Evolutionary conservation across 2,329 filamentous ascomycete species (phyloP), one percentile per base, ranked within the genome.

Genomic region (Salinomyces thailandicus): DNA sequence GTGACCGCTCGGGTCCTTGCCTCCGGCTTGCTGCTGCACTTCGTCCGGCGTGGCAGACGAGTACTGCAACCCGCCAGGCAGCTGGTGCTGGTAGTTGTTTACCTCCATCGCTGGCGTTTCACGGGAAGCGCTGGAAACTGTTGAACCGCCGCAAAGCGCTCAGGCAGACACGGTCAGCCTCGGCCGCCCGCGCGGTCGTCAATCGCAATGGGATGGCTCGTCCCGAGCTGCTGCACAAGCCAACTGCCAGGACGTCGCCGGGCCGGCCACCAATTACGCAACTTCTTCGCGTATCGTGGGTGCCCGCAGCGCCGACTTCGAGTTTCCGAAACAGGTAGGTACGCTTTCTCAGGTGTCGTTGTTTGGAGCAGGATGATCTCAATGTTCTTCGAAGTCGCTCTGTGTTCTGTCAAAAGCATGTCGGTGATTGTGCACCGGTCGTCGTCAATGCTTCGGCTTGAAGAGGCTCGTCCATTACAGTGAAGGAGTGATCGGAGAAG

Each of bases 301-400:
- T n/a, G n/a, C n/a, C n/a, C n/a, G n/a, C n/a, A n/a, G n/a, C n/a
- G n/a, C n/a, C n/a, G n/a, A n/a, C n/a, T n/a, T n/a, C n/a, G n/a
- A n/a, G 22, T n/a, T 26, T 26, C 22, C 22, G 22, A 8, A n/a
- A 9, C n/a, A 8, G 22, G 22, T 26, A 26, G 22, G 22, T n/a
- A 26, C 22, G 22, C 22, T 26, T 26, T 26, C 29, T 50, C 39
- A 51, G 32, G 46, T 48, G 43, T 53, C 46, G 48, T 53, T 52
- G 41, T 51, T 52, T 13, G 51, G 51, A 49, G 42, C 20, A 48
- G 42, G 33, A 50, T 48, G 39, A 50, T 47, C 39, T 41, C 46
- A 29, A 49, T 42, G 16, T 38, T 44, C 41, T 38, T 43, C 7
- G 27, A 24, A 24, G 7, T 24, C 20, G 20, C 20, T 24, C 20